These are phyloP conservation scores for Uronychia binucleata DNA, from an alignment of 73 alveolate species.

Conservation along the genomic window DNA sequence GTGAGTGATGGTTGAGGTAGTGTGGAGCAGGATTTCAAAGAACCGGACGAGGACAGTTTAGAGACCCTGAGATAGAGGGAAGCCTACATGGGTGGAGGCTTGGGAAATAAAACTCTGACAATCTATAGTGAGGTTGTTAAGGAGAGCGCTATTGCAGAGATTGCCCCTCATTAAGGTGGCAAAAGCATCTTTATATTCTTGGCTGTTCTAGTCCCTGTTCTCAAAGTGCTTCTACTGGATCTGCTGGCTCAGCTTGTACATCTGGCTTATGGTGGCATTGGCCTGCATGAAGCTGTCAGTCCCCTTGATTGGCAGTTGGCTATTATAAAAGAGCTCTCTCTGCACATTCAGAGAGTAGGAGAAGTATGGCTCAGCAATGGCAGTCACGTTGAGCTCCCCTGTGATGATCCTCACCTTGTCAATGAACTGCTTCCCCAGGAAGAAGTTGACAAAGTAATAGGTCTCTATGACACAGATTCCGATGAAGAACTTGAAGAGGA, in stretches of 20 bases:
- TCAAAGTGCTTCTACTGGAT: slow-evolving; percentile 28
- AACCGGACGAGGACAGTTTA: slow-evolving; percentile 33
- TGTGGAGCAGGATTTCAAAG: slow-evolving; percentile 29
- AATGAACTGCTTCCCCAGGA: slow-evolving; percentile 7
- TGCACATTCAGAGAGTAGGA: slow-evolving; percentile 31
- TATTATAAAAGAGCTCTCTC: slow-evolving; percentile 39
- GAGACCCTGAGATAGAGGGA: slow-evolving; percentile 22
- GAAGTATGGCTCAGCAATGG: slow-evolving; percentile 26
- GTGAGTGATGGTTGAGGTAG: slow-evolving; percentile 16
- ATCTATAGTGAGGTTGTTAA: background rate
- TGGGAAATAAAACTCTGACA: slow-evolving; percentile 30
- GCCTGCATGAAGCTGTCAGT: slow-evolving; percentile 1
- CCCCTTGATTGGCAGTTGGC: slow-evolving; percentile 7
- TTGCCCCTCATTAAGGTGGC: slow-evolving; percentile 6
- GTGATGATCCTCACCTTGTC: background rate
- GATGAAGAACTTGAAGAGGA: slow-evolving; percentile 31
- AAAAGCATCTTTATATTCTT: slow-evolving; percentile 5
- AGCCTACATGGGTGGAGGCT: slow-evolving; percentile 32
- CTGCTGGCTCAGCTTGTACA: background rate
- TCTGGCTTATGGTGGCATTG: background rate
- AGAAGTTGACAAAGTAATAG: slow-evolving; percentile 21
- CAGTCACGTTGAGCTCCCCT: slow-evolving; percentile 30
- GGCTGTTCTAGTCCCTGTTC: slow-evolving; percentile 5
- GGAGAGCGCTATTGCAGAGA: slow-evolving; percentile 5
- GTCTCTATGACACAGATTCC: slow-evolving; percentile 36